Evolutionary conservation across 2,329 filamentous ascomycete species (phyloP).

Genomic region (Colletotrichum melonis): DNA sequence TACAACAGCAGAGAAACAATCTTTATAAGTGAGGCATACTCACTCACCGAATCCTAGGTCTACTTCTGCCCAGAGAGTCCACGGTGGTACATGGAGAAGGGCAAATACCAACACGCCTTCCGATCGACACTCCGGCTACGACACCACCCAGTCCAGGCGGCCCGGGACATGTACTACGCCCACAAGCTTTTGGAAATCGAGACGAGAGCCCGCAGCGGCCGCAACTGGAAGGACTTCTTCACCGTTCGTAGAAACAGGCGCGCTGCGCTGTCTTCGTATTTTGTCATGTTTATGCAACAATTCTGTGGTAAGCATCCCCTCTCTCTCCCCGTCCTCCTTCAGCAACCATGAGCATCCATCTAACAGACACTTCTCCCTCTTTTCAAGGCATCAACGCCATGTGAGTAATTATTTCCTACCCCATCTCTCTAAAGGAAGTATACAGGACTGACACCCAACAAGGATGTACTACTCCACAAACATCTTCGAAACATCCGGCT

Average conservation of each 20-base stretch:
- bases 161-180: conserved; percentile 63
- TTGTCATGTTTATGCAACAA: conserved; percentile 51
- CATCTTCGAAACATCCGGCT: conserved; percentile 53
- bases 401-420: neutral
- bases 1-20: neutral
- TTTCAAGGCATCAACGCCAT: conserved; percentile 57
- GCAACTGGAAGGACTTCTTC: conserved; percentile 50
- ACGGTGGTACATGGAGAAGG: conserved; percentile 65
- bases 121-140: conserved; percentile 57
- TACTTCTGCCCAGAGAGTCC: conserved; percentile 66
- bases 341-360: neutral
- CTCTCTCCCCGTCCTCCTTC: fast-evolving
- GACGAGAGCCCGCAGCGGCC: conserved; percentile 41
- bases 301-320: conserved; percentile 42
- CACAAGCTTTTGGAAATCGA: conserved; percentile 51
- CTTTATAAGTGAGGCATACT: neutral
- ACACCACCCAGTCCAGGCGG: conserved; percentile 59
- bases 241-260: conserved; percentile 49
- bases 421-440: neutral
- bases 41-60: conserved; percentile 41
- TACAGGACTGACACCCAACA: neutral
- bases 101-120: conserved; percentile 56
- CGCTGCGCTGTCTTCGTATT: conserved; percentile 50
- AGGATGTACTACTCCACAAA: conserved; percentile 67
- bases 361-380: neutral